These are phyloP conservation scores for Candida manassasensis DNA, from an alignment of 805 yeast species.

Conservation along the genomic window DNA sequence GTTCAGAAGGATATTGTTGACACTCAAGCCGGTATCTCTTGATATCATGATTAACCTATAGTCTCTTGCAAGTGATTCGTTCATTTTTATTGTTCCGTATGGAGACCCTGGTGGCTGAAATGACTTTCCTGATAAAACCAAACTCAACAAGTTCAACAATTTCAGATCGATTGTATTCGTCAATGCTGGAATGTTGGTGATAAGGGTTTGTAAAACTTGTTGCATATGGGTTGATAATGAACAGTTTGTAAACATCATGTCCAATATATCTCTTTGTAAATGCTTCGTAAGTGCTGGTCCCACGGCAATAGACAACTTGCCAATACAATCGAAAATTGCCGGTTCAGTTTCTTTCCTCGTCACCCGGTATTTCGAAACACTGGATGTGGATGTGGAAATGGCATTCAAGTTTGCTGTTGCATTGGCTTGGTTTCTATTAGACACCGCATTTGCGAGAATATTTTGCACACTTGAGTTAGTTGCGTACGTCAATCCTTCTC, in stretches of 20 bases:
- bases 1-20: slow-evolving; percentile 28
- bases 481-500: slow-evolving; percentile 62
- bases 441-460: slow-evolving; percentile 37
- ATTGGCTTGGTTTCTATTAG: slow-evolving; percentile 13
- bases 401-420: slow-evolving; percentile 6
- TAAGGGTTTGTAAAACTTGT: slow-evolving; percentile 63
- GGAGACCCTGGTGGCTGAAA: slow-evolving; percentile 88
- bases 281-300: slow-evolving; percentile 93
- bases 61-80: slow-evolving; percentile 62
- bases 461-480: slow-evolving; percentile 34
- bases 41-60: slow-evolving; percentile 71
- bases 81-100: slow-evolving; percentile 54
- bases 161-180: slow-evolving; percentile 68
- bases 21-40: slow-evolving; percentile 55
- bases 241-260: slow-evolving; percentile 67
- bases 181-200: slow-evolving; percentile 73
- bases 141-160: slow-evolving; percentile 65
- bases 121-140: slow-evolving; percentile 72
- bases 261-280: slow-evolving; percentile 74
- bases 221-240: slow-evolving; percentile 82
- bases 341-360: slow-evolving; percentile 71
- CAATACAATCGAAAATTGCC: slow-evolving; percentile 83
- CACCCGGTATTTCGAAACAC: slow-evolving; percentile 49
- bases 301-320: slow-evolving; percentile 80
- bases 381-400: slow-evolving; percentile 8